These are phyloP conservation scores for Pythium diclinum DNA, from an alignment of 352 stramenopile species.

Conservation along the genomic window DNA sequence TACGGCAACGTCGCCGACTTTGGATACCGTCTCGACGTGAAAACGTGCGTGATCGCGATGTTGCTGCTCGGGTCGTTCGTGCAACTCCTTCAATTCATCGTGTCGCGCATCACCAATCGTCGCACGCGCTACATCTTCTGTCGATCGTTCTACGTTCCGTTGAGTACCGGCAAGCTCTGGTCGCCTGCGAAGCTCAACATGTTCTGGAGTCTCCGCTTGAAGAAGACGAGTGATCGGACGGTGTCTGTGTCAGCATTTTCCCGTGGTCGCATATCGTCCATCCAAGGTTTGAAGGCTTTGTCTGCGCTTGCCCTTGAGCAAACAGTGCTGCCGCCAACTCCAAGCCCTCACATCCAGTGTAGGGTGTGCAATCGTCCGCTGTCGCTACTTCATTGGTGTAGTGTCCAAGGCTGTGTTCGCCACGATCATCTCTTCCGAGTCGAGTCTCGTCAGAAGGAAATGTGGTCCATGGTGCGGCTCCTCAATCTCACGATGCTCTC, in stretches of 20 bases:
- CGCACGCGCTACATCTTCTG: conserved; percentile 14
- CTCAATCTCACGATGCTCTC: conserved; percentile 18
- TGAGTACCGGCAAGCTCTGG: conserved; percentile 17
- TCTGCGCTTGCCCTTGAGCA: background rate
- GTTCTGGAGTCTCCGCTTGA: conserved; percentile 19
- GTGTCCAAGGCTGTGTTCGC: background rate
- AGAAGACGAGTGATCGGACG: background rate
- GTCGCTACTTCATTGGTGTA: conserved; percentile 2
- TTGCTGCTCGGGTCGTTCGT: background rate
- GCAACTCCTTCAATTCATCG: background rate
- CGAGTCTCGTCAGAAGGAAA: conserved; percentile 12
- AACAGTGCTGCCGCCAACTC: background rate
- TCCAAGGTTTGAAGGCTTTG: background rate
- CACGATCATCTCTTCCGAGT: conserved; percentile 20
- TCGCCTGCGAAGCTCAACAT: conserved; percentile 15
- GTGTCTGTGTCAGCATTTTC: background rate
- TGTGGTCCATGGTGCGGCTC: conserved; percentile 24
- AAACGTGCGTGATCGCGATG: conserved; percentile 1
- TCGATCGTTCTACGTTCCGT: conserved; percentile 21
- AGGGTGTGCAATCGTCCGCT: background rate
- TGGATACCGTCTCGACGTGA: conserved; percentile 16
- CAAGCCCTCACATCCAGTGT: conserved; percentile 8
- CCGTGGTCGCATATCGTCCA: background rate
- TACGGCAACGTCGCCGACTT: conserved; percentile 17
- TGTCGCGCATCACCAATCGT: background rate